Evolutionary conservation across 2,329 filamentous ascomycete genomes (phyloP), one percentile per base, ranked within the genome.

Genomic region (Zopfia rhizophila): DNA sequence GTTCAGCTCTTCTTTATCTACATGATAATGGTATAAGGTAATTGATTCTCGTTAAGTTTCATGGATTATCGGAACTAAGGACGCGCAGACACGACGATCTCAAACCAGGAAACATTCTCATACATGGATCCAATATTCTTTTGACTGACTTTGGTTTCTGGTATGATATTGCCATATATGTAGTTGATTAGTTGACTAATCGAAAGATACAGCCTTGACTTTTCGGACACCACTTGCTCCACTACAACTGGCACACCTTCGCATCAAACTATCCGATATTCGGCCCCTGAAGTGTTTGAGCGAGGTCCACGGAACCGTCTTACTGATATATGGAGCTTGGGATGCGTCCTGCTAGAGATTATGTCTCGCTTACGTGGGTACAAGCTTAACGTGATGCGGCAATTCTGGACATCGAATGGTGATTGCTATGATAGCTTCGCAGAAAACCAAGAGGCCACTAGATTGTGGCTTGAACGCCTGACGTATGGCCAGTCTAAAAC

Each of bases 121-220:
- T 61, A 27, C 55, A 55, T 30, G 51, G 49, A n/a, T 6, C 28
- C 3, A 55, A 55, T 10, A 36, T 61, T 22, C 38, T 61, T 3
- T 21, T 58, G 2, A 60, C 57, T 0, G 55, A 58, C 32, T 60
- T 58, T 32, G 53, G 53, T 4, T 54, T 58, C 21, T 49, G 47
- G 55, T 56, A 36, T 25, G 45, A 10, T n/a, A 11, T 25, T 22
- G 10, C 12, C 6, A 6, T 7, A 16, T 4, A 12, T 19, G 10
- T 4, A 11, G 6, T n/a, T 1, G 14, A 4, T 10, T 25, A 3
- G 12, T 17, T 6, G 36, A 6, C 23, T 31, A 12, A 41, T 10
- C n/a, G n/a, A n/a, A 13, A 8, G 1, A 6, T 30, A 13, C 23
- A 58, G 56, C 19, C 40, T 56, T 8, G 56, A 60, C 25, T 60